Conservation (phyloP, 352 stramenopile genomes). For the Aphanomyces euteiches region DNA sequence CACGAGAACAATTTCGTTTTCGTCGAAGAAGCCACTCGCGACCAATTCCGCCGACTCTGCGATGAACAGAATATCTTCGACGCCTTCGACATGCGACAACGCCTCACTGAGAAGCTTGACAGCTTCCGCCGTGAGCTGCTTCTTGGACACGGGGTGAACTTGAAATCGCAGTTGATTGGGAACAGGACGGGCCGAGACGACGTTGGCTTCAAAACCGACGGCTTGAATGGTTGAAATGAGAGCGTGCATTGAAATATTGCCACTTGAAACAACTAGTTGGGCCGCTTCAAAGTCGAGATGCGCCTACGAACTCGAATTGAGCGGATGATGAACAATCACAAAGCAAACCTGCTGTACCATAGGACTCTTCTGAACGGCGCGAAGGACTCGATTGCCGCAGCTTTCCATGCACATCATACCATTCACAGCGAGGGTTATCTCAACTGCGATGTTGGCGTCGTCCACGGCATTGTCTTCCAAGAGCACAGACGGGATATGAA, state of each 20-base stretch:
- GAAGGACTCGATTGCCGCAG: constrained; percentile 69
- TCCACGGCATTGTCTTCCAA: constrained; percentile 19
- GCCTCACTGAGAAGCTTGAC: constrained; percentile 31
- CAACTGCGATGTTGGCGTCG: constrained; percentile 4
- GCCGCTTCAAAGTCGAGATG: constrained; percentile 58
- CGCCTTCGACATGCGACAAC: constrained; percentile 50
- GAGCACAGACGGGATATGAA: constrained; percentile 11
- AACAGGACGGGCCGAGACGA: constrained; percentile 37
- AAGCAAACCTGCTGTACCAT: constrained; percentile 39
- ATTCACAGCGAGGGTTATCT: constrained; percentile 41
- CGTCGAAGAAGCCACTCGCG: constrained; percentile 49
- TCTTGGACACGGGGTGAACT: neutral
- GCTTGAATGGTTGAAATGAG: constrained; percentile 44
- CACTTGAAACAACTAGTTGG: constrained; percentile 42
- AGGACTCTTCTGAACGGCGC: constrained; percentile 44
- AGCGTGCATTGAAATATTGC: constrained; percentile 36
- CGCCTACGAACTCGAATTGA: constrained; percentile 15
- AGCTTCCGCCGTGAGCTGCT: neutral
- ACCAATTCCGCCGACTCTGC: constrained; percentile 46
- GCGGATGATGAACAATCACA: neutral
- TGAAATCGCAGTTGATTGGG: neutral
- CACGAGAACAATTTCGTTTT: constrained; percentile 22
- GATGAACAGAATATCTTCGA: constrained; percentile 55
- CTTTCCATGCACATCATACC: constrained; percentile 83
- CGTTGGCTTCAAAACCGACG: constrained; percentile 57